Evolutionary conservation across 169 alveolate genomes (phyloP).

Genomic region (Eimeria maxima): DNA sequence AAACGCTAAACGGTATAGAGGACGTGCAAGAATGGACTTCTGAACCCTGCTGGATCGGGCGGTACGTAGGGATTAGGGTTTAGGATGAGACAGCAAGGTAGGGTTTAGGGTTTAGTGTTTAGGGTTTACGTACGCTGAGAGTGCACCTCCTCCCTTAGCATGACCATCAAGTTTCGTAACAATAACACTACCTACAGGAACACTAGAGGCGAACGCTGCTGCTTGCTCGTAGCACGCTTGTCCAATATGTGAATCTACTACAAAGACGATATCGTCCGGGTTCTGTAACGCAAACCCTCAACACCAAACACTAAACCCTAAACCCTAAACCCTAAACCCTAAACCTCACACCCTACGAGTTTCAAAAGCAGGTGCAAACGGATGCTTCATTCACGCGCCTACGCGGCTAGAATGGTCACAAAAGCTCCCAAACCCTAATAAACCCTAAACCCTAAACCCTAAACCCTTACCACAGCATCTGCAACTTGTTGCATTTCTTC

Average conservation of each 20-base stretch:
- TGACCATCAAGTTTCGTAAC: slow-evolving; percentile 99
- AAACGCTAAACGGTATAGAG: background rate
- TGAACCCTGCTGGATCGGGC: too few species aligned
- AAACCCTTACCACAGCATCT: slow-evolving; percentile 91
- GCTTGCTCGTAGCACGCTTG: slow-evolving; percentile 99
- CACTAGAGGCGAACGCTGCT: slow-evolving; percentile 97
- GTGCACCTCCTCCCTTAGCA: slow-evolving; percentile 99
- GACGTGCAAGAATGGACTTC: background rate
- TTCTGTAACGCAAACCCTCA: slow-evolving; percentile 81
- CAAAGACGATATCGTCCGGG: slow-evolving; percentile 98
- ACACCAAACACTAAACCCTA: too few species aligned
- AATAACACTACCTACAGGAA: slow-evolving; percentile 98
- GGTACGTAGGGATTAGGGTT: background rate
- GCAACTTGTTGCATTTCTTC: slow-evolving; percentile 99
- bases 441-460: slow-evolving; percentile 31
- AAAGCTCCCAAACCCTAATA: background rate
- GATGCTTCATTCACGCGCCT: too few species aligned
- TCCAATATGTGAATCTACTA: slow-evolving; percentile 99
- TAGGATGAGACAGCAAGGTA: background rate
- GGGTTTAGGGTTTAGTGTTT: background rate
- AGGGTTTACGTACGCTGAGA: slow-evolving; percentile 94
- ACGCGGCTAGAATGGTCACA: too few species aligned
- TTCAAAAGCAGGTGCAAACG: too few species aligned
- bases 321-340: background rate
- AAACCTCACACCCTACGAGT: background rate